phyloP scores from a whole-genome alignment of 2,329 filamentous ascomycete genomes.

The Teratosphaeria zuluensis region DNA sequence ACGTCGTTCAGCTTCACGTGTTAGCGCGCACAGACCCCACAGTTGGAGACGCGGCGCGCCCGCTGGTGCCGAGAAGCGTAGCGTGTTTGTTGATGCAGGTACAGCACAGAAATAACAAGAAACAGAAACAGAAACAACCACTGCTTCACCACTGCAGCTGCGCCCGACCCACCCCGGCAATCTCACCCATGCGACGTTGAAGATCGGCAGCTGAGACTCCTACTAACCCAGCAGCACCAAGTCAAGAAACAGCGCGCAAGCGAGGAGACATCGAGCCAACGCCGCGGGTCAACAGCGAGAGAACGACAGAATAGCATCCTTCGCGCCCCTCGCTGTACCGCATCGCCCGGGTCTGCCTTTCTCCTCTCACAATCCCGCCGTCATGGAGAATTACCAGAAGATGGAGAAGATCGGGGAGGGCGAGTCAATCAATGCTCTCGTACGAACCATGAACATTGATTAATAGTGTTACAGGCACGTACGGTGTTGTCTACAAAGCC shows the following conservation, averaged over 20 bases:
- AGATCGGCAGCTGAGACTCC: not conserved
- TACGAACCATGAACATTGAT: not conserved
- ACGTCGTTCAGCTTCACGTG: not conserved
- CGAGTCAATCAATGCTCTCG: slow-evolving; percentile 33
- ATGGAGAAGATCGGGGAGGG: slow-evolving; percentile 95
- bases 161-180: not conserved
- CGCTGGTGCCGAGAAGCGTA: not conserved
- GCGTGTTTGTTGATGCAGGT: slow-evolving; percentile 5
- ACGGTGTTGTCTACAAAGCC: slow-evolving; percentile 92
- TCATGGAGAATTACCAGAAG: slow-evolving; percentile 94
- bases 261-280: not conserved
- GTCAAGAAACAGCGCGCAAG: not conserved
- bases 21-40: not conserved
- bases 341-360: not conserved
- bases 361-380: slow-evolving; percentile 4
- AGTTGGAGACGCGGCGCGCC: not conserved
- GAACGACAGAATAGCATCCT: slow-evolving; percentile 4
- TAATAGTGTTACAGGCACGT: slow-evolving; percentile 56
- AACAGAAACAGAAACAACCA: slow-evolving; percentile 2
- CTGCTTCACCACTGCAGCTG: not conserved
- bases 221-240: not conserved
- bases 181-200: not conserved
- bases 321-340: not conserved
- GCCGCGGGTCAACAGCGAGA: not conserved
- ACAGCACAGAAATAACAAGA: not conserved